Base-by-base conservation (phyloP, 306 rosid genomes). In the Acacia confusa region DNA sequence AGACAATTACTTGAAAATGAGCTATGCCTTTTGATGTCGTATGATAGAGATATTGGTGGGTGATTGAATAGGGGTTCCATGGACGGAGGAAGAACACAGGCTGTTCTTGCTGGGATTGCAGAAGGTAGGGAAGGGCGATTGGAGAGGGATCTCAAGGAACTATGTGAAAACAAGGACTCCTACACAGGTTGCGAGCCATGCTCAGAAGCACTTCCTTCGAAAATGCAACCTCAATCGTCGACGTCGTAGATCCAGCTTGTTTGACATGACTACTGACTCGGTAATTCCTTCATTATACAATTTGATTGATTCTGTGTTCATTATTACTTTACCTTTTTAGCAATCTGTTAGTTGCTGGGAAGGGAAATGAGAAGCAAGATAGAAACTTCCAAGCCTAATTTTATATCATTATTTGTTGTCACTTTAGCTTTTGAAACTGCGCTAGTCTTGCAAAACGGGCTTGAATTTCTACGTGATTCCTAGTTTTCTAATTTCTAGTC, bases 31-130 rank as follows among this genome's bases (percentile, higher is more conserved):
- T 61, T 40, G 75, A 40, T 81, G 50, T 72, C 17, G 4, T 16
- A 44, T 45, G 43, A 30, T 27, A 9, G 36, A 72, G 15, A 50
- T 24, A 28, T 81, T 45, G 44, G 48, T 34, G 83, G 57, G 57
- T 72, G 85, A 72, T 70, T 64, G 34, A 76, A 87, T 82, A 93
- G 97, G 97, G 66, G 87, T 91, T 71, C 97, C 97, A 24, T 93
- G 97, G 97, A 93, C 97, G 47, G 97, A 93, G 86, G 97, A 91
- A 9, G 97, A 93, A 63, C 97, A 93, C 87, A 93, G 87, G 87
- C 86, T 91, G 10, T 93, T 93, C 74, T 74, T 93, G 86, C 69
- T 88, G 57, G 97, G 97, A 76, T 84, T 93, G 81, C 94, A 91
- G 84, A 88, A 86, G 84, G 97, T 93, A 32, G 97, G 97, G 50